Evolutionary conservation across 257 asterid species (phyloP), one percentile per base, ranked within the genome.

Genomic region (Lantana camara): DNA sequence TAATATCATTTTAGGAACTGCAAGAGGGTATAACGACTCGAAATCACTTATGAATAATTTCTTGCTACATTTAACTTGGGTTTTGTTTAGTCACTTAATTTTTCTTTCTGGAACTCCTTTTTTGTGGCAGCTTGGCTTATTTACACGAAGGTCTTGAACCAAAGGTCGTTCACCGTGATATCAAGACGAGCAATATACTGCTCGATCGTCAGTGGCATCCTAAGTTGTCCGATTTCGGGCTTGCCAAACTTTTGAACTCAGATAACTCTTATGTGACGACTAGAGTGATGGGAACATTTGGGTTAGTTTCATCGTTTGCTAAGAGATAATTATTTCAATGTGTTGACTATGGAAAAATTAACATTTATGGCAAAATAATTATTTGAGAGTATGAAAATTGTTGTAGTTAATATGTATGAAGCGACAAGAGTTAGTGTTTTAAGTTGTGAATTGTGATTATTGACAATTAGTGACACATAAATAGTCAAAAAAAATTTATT

Each of bases 91-190:
- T 37, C 40, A 15, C 70, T 64, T 56, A 29, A 40, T 41, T 54
- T 21, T 45, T n/a, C n/a, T n/a, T n/a, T n/a, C n/a, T n/a, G n/a
- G 1, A 44, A 16, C 61, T 48, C 66, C 13, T 68, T 27, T 58
- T 27, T 66, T 51, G 5, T 64, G 76, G 70, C 83, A 94, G 99
- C 62, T 77, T 94, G 90, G 95, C 95, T 71, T 94, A 94, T 79
- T 83, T 94, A 35, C 99, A 94, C 16, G 99, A 94, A 63, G 99
- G 99, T 64, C 89, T 94, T 32, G 97, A 94, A 77, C 97, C 99
- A 17, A 94, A 94, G 83, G 99, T 94, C 64, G 97, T 94, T 68
- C 99, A 94, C 82, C 96, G 99, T 37, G 99, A 94, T 86, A 85
- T 94, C 63, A 94, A 94, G 81, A 73, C 97, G 27, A 83, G 99